Base-by-base conservation (phyloP, 768 basidiomycete species). In the Tricholoma flavovirens region DNA sequence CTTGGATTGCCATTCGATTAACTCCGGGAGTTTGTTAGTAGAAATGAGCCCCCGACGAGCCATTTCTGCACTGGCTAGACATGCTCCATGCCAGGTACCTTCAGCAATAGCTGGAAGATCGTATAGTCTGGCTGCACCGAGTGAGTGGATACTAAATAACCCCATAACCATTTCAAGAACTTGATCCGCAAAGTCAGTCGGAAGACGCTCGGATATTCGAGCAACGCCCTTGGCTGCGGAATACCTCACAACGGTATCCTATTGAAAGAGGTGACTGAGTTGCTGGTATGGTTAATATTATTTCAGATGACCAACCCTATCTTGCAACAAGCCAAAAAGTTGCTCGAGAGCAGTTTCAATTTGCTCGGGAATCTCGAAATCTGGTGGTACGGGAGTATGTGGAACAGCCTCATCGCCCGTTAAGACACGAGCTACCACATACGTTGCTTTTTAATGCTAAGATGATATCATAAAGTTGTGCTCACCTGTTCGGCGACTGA, bases 211-310 rank as follows among this genome's bases (percentile, higher is more conserved):
- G 2, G 90, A 79, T 45, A 98, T 81, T 6, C 94, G 84, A 7
- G 94, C 90, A 8, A 98, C 73, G 36, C 90, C 90, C 70, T 98
- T 99, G 9, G 97, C 90, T 4, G 93, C 83, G 12, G 96, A 93
- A 83, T 92, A 98, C 50, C 97, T 88, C 11, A 98, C 93, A 24
- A 94, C 76, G 0, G 96, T 98, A 64, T 97, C 95, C 95, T 98
- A 61, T 14, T 52, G 19, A 19, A 58, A 26, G 40, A 4, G 14
- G 30, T 35, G 22, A 49, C 22, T 45, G 54, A 33, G 29, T 21
- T 58, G 57, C 46, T 53, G 36, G 7, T 24, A 36, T 35, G n/a
- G 59, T 46, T 32, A n/a, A 35, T 51, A 50, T 53, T 22, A 56
- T 43, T 56, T 17, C 30, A 3, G 7, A 22, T 17, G 42, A 64